Evolutionary conservation across 23 red algal species (phyloP).

Genomic region (Gracilaria vermiculophylla): DNA sequence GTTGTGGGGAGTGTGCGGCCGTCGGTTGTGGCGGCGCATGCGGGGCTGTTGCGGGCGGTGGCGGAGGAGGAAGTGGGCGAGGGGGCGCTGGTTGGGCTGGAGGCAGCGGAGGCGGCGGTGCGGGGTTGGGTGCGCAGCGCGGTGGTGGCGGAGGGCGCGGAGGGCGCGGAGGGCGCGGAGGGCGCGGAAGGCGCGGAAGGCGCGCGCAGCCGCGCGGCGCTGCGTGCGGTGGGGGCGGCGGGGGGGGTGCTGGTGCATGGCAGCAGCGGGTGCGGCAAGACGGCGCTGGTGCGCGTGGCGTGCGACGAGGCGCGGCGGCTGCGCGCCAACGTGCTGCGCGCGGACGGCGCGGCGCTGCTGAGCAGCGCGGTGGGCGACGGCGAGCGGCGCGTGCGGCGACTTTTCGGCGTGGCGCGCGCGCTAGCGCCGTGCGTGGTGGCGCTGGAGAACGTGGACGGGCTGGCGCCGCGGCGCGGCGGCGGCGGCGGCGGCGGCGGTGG

Average conservation of each 20-base stretch:
- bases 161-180: too few relatives aligned
- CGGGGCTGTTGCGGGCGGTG: too few relatives aligned
- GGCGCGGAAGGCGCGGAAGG: slow-evolving; percentile 24
- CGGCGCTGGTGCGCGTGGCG: slow-evolving; percentile 59
- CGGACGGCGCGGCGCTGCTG: slow-evolving; percentile 64
- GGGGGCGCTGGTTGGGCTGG: neutral
- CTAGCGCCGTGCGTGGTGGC: slow-evolving; percentile 75
- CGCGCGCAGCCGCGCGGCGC: too few relatives aligned
- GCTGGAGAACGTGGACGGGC: slow-evolving; percentile 87
- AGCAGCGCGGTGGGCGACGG: slow-evolving; percentile 71
- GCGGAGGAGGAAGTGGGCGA: too few relatives aligned
- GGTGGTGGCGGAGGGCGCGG: too few relatives aligned
- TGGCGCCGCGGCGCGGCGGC: slow-evolving; percentile 38
- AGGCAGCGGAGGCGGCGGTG: neutral
- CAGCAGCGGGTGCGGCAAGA: slow-evolving; percentile 89
- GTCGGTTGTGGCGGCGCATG: too few relatives aligned
- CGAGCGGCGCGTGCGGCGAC: slow-evolving; percentile 41
- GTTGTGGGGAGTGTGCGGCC: too few relatives aligned
- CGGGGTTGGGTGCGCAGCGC: too few relatives aligned
- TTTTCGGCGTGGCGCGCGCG: slow-evolving; percentile 71
- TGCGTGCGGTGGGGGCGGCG: neutral
- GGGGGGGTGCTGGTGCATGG: slow-evolving; percentile 87
- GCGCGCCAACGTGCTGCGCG: slow-evolving; percentile 50
- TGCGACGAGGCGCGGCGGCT: slow-evolving; percentile 19
- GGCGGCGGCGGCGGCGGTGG: neutral